Evolutionary conservation across 169 alveolate species (phyloP).

Genomic region (Eimeria zaria): DNA sequence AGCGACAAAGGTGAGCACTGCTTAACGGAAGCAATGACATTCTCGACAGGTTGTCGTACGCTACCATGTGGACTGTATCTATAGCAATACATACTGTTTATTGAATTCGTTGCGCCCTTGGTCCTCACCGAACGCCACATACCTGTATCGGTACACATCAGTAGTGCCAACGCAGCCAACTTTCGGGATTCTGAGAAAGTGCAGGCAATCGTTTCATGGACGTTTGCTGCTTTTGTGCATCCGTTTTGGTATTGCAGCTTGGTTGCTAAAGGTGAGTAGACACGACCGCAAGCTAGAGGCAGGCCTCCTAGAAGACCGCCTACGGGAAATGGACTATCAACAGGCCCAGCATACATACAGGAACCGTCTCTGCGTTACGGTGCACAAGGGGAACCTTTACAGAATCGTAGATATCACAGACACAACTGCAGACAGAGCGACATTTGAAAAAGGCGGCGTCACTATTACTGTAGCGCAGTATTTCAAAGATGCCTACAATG

Average conservation of each 20-base stretch:
- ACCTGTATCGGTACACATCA: neutral
- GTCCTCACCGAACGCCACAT: neutral
- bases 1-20: constrained; percentile 38
- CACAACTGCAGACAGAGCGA: constrained; percentile 61
- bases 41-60: neutral
- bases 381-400: constrained; percentile 63
- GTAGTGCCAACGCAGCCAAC: neutral
- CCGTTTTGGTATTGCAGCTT: constrained; percentile 5
- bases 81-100: neutral
- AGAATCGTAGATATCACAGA: constrained; percentile 51
- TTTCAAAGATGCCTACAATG: constrained; percentile 55
- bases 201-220: neutral
- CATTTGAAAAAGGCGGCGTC: constrained; percentile 47
- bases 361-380: constrained; percentile 68
- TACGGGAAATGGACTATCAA: constrained; percentile 37
- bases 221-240: neutral
- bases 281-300: constrained; percentile 77
- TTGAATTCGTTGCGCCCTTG: neutral
- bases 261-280: constrained; percentile 52
- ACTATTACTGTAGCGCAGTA: constrained; percentile 52
- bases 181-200: neutral
- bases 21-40: neutral
- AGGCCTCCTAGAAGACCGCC: constrained; percentile 49
- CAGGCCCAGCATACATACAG: constrained; percentile 34
- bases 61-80: neutral